Evolutionary conservation across 2,329 filamentous ascomycete genomes (phyloP), one percentile per base, ranked within the genome.

Genomic region (Stagonosporopsis cucurbitacearum): DNA sequence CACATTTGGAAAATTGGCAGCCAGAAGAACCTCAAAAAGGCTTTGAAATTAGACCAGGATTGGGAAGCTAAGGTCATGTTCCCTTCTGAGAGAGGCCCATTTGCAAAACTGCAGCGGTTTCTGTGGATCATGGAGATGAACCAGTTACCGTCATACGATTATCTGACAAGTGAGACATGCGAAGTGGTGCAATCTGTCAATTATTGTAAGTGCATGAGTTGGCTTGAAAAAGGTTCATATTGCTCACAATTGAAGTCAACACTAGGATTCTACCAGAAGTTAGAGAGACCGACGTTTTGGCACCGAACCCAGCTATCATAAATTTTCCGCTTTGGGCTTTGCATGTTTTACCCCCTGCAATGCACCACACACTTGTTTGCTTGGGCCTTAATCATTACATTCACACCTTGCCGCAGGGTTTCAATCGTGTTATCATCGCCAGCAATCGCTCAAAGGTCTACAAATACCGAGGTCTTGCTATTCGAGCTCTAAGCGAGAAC

Each of bases 141-240:
- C 6, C 57, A 70, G 15, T 20, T 72, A 5, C 69, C 69, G 2
- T 44, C 26, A 4, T 72, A 70, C 33, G 40, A 59, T 6, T 49
- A 63, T 44, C 42, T 72, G n/a, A 48, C 43, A 1, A 64, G 59
- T 35, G 68, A 72, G 7, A 69, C 68, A 0, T 64, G 49, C 6
- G 70, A 71, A 9, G 60, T 72, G 4, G 66, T 74, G 1, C 69
- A 73, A 44, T 65, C 71, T 1, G 67, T 73, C 11, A 56, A 71
- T 6, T 74, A 73, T 44, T 73, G 71, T 70, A 59, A 39, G 69
- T 50, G 7, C 19, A 4, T 19, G 8, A 8, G 20, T 7, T 28
- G 15, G 6, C 3, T 12, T n/a, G 2, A 0, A 32, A 26, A 32
- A 26, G 15, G 9, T 6, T 12, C 11, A 19, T 17, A 37, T n/a